Conservation (phyloP, 805 yeast species). For the Cyberlindnera subsufficiens region DNA sequence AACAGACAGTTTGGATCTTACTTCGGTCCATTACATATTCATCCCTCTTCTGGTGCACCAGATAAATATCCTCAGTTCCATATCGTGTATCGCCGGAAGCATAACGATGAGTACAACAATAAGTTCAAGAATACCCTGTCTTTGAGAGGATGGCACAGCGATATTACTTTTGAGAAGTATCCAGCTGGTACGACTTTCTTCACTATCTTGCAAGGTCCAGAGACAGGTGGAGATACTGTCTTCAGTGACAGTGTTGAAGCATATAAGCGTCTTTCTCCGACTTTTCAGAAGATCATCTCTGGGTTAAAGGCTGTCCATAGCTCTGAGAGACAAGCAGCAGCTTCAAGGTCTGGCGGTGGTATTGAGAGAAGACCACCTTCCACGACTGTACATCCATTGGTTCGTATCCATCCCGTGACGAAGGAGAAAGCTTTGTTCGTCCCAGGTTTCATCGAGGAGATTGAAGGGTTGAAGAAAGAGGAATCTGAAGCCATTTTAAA, state of each 20-base stretch:
- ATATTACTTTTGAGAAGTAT: slow-evolving; percentile 8
- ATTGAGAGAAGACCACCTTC: slow-evolving; percentile 38
- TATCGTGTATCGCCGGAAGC: slow-evolving; percentile 39
- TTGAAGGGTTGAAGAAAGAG: slow-evolving; percentile 45
- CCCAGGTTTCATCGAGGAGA: slow-evolving; percentile 44
- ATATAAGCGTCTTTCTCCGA: slow-evolving; percentile 46
- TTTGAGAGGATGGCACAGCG: slow-evolving; percentile 12
- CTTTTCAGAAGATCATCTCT: slow-evolving; percentile 38
- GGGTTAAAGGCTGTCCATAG: slow-evolving; percentile 39
- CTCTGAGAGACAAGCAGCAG: slow-evolving; percentile 37
- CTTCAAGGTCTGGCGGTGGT: slow-evolving; percentile 39
- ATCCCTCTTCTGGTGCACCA: slow-evolving; percentile 72
- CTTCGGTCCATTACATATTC: slow-evolving; percentile 68
- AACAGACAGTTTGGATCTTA: slow-evolving; percentile 48
- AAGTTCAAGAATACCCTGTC: slow-evolving; percentile 19
- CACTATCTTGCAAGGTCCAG: slow-evolving; percentile 45
- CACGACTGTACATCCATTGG: slow-evolving; percentile 41
- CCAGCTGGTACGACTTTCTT: slow-evolving; percentile 34
- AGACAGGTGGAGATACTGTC: slow-evolving; percentile 48
- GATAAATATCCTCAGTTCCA: slow-evolving; percentile 52
- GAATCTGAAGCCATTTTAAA: slow-evolving; percentile 45
- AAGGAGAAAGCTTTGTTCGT: slow-evolving; percentile 56
- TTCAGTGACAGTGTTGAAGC: slow-evolving; percentile 51
- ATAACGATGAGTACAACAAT: slow-evolving; percentile 25
- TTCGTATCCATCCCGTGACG: slow-evolving; percentile 61